Percentiles rank a stretch among this genome's conserved stretches.
Evolutionary conservation across 2,329 filamentous ascomycete species (phyloP).

Genomic region (Tolypocladium paradoxum): DNA sequence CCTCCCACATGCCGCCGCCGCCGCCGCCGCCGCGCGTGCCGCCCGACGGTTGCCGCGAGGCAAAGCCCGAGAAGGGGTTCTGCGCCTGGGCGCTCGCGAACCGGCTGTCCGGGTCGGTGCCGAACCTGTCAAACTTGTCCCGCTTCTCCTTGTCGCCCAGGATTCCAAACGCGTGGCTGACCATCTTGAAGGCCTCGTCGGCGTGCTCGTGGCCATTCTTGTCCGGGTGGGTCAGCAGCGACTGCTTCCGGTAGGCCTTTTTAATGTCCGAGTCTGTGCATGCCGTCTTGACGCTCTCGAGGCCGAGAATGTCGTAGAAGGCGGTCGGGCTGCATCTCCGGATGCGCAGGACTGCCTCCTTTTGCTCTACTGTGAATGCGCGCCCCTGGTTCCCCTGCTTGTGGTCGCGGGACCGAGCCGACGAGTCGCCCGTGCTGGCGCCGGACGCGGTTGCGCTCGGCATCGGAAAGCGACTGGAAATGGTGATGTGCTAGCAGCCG

Average conservation of each 20-base stretch:
- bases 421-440: conserved; percentile 33
- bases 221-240: conserved; percentile 90
- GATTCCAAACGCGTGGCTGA: conserved; percentile 85
- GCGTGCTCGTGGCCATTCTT: conserved; percentile 96
- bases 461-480: conserved; percentile 13
- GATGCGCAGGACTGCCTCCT: conserved; percentile 82
- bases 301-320: conserved; percentile 88
- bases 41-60: conserved; percentile 29
- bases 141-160: conserved; percentile 84
- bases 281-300: conserved; percentile 52
- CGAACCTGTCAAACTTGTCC: conserved; percentile 75
- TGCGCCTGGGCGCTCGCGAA: conserved; percentile 56
- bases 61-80: conserved; percentile 56
- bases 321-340: conserved; percentile 73
- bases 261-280: conserved; percentile 82
- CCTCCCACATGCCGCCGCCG: conserved; percentile 61
- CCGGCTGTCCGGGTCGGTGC: conserved; percentile 83
- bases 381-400: conserved; percentile 68
- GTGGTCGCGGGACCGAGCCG: conserved; percentile 49
- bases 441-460: conserved; percentile 43
- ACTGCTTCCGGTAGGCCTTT: conserved; percentile 93
- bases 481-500: not conserved
- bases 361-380: conserved; percentile 80
- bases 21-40: conserved; percentile 39
- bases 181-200: conserved; percentile 98